Evolutionary conservation across 2,329 filamentous ascomycete genomes (phyloP), one percentile per base, ranked within the genome.

Genomic region (Dactylellina drechsleri): DNA sequence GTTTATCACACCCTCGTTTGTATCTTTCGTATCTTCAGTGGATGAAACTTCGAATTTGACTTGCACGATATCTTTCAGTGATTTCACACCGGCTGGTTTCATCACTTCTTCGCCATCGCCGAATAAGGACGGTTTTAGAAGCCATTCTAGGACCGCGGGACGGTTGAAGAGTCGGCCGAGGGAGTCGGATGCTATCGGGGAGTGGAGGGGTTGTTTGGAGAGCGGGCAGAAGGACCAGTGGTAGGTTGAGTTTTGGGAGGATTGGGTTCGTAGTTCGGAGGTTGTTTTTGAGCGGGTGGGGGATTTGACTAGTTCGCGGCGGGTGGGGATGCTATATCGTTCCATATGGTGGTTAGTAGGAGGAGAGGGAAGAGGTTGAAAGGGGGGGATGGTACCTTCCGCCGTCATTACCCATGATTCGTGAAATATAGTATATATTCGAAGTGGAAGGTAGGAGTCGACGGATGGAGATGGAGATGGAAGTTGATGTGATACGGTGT

Each of bases 291-390:
- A 87, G 79, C 92, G 91, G 49, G 93, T 92, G 28, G 93, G 92
- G 82, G 94, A 91, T 83, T 96, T 96, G 82, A 99, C 95, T 53
- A 99, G 91, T 83, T 99, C 96, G 80, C 93, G 91, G 36, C 96
- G 92, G 77, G 91, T 98, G 4, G 95, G 95, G 79, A 99, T 99
- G 78, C 92, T 89, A 77, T 18, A 28, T 36, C 6, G 6, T 36
- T 36, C 10, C 1, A 23, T 4, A 7, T 36, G 2, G 10, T 36
- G 31, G 31, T 36, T 36, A 36, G 31, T 8, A 36, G 31, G 31
- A 7, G 31, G 13, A 47, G 13, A 13, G 16, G 43, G 43, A 5
- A 47, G n/a, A 2, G 6, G 20, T n/a, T n/a, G n/a, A n/a, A 20
- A n/a, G 15, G 12, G 47, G 31, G 59, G n/a, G 26, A 2, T 26